phyloP scores from a whole-genome alignment of 345 rosid species.

The Populus pruinosa region DNA sequence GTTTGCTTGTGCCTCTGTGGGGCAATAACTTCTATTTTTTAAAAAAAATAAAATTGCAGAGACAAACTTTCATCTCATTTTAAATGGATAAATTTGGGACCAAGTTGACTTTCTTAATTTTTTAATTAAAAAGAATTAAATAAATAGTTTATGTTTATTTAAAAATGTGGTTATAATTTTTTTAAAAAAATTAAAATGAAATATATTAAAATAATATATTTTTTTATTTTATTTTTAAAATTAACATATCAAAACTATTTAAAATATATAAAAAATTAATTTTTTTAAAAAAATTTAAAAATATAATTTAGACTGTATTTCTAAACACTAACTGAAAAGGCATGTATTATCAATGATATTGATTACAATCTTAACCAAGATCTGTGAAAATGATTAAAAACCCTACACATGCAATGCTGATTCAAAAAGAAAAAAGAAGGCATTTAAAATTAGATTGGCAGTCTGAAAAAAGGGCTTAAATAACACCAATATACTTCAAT shows the following conservation, averaged over 20 bases:
- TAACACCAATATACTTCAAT: neutral
- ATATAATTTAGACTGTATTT: too few relatives aligned
- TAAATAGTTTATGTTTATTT: neutral
- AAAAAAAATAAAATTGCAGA: too few relatives aligned
- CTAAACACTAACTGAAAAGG: too few relatives aligned
- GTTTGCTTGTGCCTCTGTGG: too few relatives aligned
- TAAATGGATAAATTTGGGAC: neutral
- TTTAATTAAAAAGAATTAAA: neutral
- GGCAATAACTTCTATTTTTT: too few relatives aligned
- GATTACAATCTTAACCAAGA: neutral
- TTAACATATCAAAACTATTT: fast-evolving
- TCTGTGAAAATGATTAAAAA: neutral
- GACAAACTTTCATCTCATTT: neutral
- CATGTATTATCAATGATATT: too few relatives aligned
- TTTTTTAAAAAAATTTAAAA: too few relatives aligned
- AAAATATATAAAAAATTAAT: too few relatives aligned
- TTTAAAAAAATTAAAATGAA: too few relatives aligned
- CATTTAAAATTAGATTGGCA: neutral
- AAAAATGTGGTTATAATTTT: too few relatives aligned
- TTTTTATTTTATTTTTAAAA: too few relatives aligned
- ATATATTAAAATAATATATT: too few relatives aligned
- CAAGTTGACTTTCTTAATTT: neutral
- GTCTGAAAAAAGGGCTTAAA: neutral
- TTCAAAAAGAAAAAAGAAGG: neutral
- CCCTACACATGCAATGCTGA: neutral